A percentile compares a stretch with the other conserved stretches of the same genome.
phyloP scores from a whole-genome alignment of 257 asterid species.

The Capsicum pubescens region DNA sequence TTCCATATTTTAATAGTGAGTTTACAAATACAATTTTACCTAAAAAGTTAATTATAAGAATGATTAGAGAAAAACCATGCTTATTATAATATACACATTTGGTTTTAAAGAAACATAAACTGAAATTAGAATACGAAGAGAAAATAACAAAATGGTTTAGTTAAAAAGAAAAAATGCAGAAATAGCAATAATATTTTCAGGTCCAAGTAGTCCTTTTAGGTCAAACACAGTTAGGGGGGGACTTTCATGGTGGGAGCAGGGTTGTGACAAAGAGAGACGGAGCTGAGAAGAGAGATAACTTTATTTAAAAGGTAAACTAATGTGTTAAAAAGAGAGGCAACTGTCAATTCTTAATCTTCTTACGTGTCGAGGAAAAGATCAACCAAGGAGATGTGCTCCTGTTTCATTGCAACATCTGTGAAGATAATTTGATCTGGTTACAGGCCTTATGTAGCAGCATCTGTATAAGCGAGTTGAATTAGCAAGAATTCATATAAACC shows the following conservation, averaged over 20 bases:
- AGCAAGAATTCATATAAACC: too few species aligned
- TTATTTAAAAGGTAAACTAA: neutral
- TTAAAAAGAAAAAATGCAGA: neutral
- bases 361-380: too few species aligned
- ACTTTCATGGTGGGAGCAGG: neutral
- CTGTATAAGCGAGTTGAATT: too few species aligned
- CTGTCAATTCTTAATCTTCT: neutral
- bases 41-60: too few species aligned
- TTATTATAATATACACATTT: neutral
- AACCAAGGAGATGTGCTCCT: too few species aligned
- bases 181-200: neutral
- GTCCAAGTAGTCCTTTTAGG: constrained; percentile 3
- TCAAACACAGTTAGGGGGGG: neutral
- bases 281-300: neutral
- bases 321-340: neutral
- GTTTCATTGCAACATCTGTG: too few species aligned
- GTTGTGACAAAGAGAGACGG: neutral
- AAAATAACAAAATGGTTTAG: constrained; percentile 16
- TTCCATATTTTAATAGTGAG: too few species aligned
- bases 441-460: too few species aligned
- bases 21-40: too few species aligned
- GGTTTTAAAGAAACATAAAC: neutral
- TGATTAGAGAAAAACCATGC: too few species aligned
- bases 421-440: too few species aligned
- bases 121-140: neutral